These are phyloP conservation scores for Coffea eugenioides DNA, from an alignment of 257 asterid species.

Conservation along the genomic window DNA sequence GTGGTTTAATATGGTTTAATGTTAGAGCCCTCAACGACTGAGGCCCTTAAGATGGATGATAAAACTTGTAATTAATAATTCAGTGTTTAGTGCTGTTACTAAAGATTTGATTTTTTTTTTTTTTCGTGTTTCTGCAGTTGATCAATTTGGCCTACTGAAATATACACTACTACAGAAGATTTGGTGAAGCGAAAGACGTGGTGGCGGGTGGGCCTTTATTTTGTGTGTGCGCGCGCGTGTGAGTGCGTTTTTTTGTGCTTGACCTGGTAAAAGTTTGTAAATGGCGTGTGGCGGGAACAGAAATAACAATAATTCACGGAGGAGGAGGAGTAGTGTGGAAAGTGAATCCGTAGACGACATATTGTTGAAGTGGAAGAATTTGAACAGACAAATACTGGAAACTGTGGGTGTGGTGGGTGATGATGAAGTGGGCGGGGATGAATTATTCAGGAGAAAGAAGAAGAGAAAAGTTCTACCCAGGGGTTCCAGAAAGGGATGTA, in stretches of 20 bases:
- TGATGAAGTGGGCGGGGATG: background rate
- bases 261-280: background rate
- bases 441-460: background rate
- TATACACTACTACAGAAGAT: no score
- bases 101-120: background rate
- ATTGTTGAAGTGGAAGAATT: constrained; percentile 13
- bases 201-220: background rate
- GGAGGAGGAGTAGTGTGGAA: background rate
- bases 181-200: background rate
- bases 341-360: constrained; percentile 13
- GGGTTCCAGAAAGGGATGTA: constrained; percentile 27
- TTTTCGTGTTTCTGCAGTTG: no score
- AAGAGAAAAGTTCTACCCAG: constrained; percentile 5
- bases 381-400: background rate
- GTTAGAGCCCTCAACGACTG: no score
- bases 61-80: background rate
- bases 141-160: background rate
- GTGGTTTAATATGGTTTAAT: background rate
- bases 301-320: background rate
- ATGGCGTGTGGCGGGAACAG: constrained; percentile 7
- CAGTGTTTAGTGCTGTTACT: background rate
- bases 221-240: no score
- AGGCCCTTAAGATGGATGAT: background rate
- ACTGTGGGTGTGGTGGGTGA: background rate
- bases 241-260: background rate